Evolutionary conservation across 2,329 filamentous ascomycete species (phyloP).

Genomic region (Raffaelea ambrosiae): DNA sequence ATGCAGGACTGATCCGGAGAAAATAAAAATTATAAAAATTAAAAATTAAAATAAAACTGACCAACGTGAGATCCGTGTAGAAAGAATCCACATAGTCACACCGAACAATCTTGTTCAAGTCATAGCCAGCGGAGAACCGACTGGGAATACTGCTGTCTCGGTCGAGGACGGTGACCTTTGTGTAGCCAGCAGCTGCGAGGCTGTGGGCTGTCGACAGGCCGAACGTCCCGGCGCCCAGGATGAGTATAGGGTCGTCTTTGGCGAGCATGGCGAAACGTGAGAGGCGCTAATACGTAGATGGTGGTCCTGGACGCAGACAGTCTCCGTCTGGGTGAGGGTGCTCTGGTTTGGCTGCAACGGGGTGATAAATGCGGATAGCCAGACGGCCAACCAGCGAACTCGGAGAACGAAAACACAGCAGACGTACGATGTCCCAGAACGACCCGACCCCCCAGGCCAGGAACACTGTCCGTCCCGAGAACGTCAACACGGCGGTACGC

Average conservation of each 20-base stretch:
- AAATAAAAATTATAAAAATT: neutral
- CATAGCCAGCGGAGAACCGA: neutral
- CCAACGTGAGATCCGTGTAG: slow-evolving; percentile 43
- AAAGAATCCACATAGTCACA: slow-evolving; percentile 50
- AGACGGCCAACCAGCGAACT: too few relatives aligned
- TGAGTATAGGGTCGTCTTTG: slow-evolving; percentile 16
- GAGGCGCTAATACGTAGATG: too few relatives aligned
- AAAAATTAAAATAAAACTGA: slow-evolving; percentile 11
- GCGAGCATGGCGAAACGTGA: too few relatives aligned
- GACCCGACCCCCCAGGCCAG: too few relatives aligned
- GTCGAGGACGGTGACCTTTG: slow-evolving; percentile 39
- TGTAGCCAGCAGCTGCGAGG: slow-evolving; percentile 34
- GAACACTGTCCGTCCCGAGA: too few relatives aligned
- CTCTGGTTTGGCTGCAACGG: too few relatives aligned
- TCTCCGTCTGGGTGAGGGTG: too few relatives aligned
- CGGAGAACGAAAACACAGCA: too few relatives aligned
- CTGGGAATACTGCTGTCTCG: slow-evolving; percentile 12
- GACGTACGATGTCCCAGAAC: too few relatives aligned
- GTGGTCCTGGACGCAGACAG: too few relatives aligned
- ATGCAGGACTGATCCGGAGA: neutral
- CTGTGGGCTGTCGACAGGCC: slow-evolving; percentile 32
- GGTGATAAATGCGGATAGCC: too few relatives aligned
- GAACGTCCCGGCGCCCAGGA: slow-evolving; percentile 25
- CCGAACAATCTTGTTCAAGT: slow-evolving; percentile 48
- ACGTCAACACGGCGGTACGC: too few relatives aligned